Evolutionary conservation across 345 rosid species (phyloP).

Genomic region (Lumnitzera racemosa): DNA sequence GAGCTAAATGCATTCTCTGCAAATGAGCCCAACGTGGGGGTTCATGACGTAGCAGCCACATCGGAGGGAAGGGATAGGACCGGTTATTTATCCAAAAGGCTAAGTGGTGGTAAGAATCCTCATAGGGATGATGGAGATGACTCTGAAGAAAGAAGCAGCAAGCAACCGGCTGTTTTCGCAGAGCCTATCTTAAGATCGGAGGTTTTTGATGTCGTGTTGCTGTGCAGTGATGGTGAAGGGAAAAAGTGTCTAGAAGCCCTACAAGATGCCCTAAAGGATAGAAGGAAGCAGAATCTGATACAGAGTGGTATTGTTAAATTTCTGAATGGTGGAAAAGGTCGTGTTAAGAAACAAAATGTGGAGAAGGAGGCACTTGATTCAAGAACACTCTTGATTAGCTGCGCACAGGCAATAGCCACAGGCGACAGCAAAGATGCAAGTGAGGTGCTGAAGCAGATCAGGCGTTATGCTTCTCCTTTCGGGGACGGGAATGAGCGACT

Average conservation of each 20-base stretch:
- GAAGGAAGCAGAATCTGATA: background rate
- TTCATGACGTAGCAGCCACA: background rate
- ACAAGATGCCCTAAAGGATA: conserved; percentile 7
- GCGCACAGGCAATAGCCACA: conserved; percentile 28
- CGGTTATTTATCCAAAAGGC: no score
- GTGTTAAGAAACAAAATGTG: conserved; percentile 15
- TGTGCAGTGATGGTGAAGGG: conserved; percentile 5
- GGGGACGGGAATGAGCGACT: conserved; percentile 29
- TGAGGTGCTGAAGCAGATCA: conserved; percentile 19
- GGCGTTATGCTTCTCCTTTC: conserved; percentile 19
- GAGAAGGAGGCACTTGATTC: conserved; percentile 19
- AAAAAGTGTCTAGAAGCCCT: background rate
- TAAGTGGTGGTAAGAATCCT: background rate
- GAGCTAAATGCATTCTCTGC: background rate
- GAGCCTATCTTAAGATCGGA: conserved; percentile 9
- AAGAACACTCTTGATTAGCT: conserved; percentile 19
- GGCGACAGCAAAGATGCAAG: conserved; percentile 13
- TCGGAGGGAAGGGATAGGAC: background rate
- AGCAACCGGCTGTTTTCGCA: conserved; percentile 9
- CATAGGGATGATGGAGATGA: conserved; percentile 2
- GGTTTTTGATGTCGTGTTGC: conserved; percentile 5
- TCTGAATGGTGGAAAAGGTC: conserved; percentile 2
- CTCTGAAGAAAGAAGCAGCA: conserved; percentile 8
- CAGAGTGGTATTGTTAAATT: background rate
- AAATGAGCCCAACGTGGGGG: background rate